Conservation (phyloP, 2,329 filamentous ascomycete genomes). For the Cladosporium sp. region DNA sequence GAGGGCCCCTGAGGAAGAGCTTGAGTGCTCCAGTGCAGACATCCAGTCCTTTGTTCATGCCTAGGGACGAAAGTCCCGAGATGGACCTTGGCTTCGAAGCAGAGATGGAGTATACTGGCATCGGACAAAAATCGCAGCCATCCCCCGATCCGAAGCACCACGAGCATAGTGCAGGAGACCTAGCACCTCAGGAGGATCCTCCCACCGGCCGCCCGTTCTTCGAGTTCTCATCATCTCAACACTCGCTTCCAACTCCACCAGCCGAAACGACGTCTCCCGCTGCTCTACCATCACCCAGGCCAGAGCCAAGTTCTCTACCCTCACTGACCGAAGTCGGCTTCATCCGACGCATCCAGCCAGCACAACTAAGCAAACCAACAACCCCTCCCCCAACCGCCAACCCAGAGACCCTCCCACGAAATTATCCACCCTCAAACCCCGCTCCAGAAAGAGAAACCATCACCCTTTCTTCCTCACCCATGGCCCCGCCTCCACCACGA, state of each 20-base stretch:
- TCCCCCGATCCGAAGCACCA: constrained; percentile 17
- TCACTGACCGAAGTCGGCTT: not conserved
- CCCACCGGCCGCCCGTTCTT: not conserved
- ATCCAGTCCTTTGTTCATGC: constrained; percentile 12
- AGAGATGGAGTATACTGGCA: constrained; percentile 19
- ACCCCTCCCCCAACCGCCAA: constrained; percentile 8
- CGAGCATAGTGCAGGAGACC: constrained; percentile 16
- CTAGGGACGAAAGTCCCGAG: constrained; percentile 3
- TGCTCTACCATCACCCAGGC: not conserved
- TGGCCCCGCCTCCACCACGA: not conserved
- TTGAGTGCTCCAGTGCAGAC: constrained; percentile 33
- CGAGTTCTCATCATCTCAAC: constrained; percentile 1
- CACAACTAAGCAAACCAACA: not conserved
- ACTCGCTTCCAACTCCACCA: constrained; percentile 10
- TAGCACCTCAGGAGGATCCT: not conserved
- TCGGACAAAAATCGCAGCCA: constrained; percentile 9
- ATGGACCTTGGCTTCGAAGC: constrained; percentile 18
- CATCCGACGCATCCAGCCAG: not conserved
- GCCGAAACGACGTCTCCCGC: not conserved
- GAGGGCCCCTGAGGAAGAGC: constrained; percentile 33
- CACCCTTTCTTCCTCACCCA: constrained; percentile 9
- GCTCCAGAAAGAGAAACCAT: not conserved
- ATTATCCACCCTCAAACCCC: not conserved
- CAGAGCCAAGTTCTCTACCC: not conserved
- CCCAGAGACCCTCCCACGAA: not conserved